Evolutionary conservation across 805 yeast genomes (phyloP), one percentile per base, ranked within the genome.

Genomic region (Candida ipomoeae): DNA sequence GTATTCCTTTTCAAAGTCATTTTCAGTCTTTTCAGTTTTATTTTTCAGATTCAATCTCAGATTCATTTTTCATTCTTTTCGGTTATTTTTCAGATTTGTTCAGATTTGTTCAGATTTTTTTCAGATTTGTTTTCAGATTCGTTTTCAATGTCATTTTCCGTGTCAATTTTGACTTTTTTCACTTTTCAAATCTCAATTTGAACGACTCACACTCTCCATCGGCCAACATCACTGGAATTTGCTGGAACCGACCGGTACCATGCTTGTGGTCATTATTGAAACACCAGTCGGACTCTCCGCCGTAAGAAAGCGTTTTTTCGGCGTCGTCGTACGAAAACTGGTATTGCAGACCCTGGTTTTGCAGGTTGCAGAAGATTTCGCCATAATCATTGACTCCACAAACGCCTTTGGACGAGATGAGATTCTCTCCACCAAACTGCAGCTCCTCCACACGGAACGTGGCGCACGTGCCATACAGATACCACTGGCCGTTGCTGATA

Each of bases 401-500:
- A 53, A 73, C 79, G 0, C 97, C 97, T 59, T 79, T 82, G 37
- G 88, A 80, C 1, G 94, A 79, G 52, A 75, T 75, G 41, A 91
- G 62, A 50, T 82, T 78, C 59, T 81, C 79, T n/a, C 94, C 94
- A 3, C 94, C 94, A 66, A 81, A 82, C 33, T 79, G 78, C 32
- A 85, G 80, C 48, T 82, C 76, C 14, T 52, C 47, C 23, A 87
- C 59, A 23, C 75, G 75, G 68, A 76, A 91, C 5, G 85, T 82
- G 4, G 97, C 98, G 67, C 97, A 92, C 0, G 94, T 81, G 1
- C 97, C 97, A 15, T 77, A 74, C 4, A 78, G 63, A 68, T 85
- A 88, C 94, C 96, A 91, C 56, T 82, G 79, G 3, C 99, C 99
- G 61, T 81, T 87, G 53, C 87, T 81, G 61, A 91, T 92, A 51